Conservation (phyloP, 176 grass and related monocot genomes). For the Tuctoria greenei region DNA sequence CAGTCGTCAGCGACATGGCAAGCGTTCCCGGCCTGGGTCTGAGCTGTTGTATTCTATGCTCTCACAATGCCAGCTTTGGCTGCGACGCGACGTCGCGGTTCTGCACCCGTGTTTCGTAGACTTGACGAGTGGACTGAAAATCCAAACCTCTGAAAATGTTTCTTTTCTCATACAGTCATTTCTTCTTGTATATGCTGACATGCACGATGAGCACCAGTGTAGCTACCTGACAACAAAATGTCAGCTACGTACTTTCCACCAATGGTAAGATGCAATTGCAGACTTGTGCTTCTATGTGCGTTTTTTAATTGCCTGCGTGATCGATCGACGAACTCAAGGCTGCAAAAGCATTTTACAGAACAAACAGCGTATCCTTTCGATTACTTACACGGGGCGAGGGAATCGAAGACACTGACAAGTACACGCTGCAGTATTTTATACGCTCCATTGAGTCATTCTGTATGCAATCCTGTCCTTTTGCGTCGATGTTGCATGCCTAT, state of each 20-base stretch:
- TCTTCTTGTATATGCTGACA: background rate
- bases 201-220: background rate
- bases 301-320: background rate
- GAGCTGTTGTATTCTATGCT: constrained; percentile 7
- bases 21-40: background rate
- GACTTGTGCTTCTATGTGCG: background rate
- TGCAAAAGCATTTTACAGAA: background rate
- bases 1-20: background rate
- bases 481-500: background rate
- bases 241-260: background rate
- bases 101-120: background rate
- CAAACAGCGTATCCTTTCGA: constrained; percentile 12
- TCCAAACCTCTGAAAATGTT: constrained; percentile 7
- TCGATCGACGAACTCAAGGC: constrained; percentile 21
- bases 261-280: background rate
- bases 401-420: constrained; percentile 13
- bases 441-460: background rate
- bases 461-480: background rate
- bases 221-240: background rate
- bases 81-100: background rate
- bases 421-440: background rate
- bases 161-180: background rate
- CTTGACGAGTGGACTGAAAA: background rate
- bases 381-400: background rate
- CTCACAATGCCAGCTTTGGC: background rate